Evolutionary conservation across 139 green algal genomes (phyloP).

Genomic region (Chlorella sorokiniana): DNA sequence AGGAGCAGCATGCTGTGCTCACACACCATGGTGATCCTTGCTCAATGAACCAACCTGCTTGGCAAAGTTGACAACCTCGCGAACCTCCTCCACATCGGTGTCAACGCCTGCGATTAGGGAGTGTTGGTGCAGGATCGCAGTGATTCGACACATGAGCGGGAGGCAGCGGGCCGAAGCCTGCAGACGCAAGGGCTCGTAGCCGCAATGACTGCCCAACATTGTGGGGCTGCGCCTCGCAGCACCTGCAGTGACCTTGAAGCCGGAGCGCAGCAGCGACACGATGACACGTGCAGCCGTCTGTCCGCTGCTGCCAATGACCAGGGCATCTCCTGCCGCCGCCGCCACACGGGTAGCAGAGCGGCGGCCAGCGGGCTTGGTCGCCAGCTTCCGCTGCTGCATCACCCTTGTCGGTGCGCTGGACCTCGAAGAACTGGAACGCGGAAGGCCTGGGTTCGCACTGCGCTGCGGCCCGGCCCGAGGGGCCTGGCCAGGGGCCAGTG

Average conservation of each 20-base stretch:
- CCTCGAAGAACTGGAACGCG: too few relatives aligned
- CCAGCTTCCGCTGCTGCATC: neutral
- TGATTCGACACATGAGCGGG: neutral
- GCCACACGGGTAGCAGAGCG: neutral
- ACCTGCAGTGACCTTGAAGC: slow-evolving; percentile 51
- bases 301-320: slow-evolving; percentile 34
- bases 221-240: too few relatives aligned
- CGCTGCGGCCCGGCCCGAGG: neutral
- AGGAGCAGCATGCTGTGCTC: too few relatives aligned
- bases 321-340: slow-evolving; percentile 14
- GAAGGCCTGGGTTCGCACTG: neutral
- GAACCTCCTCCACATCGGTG: slow-evolving; percentile 3
- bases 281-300: slow-evolving; percentile 38
- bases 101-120: slow-evolving; percentile 35
- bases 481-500: neutral
- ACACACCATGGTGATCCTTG: neutral
- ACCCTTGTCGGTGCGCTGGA: neutral
- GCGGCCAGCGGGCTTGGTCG: neutral
- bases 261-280: slow-evolving; percentile 35
- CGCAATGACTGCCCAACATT: slow-evolving; percentile 3
- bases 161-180: neutral
- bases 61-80: slow-evolving; percentile 41
- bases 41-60: neutral
- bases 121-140: too few relatives aligned
- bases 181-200: neutral